phyloP scores from a whole-genome alignment of 331 rosid genomes.

The Quercus lobata region DNA sequence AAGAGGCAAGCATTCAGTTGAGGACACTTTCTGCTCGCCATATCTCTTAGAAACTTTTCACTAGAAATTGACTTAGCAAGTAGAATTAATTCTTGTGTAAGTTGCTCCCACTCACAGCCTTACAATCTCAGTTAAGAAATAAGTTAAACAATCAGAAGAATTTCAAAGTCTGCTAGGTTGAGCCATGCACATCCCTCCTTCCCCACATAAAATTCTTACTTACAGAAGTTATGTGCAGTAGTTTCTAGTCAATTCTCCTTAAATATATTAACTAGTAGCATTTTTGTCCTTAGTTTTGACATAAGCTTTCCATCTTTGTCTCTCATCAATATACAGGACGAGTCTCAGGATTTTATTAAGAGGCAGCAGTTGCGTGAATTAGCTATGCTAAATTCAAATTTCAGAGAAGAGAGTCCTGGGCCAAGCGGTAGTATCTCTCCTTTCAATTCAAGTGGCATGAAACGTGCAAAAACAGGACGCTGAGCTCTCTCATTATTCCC shows the following conservation, averaged over 20 bases:
- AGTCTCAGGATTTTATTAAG: constrained; percentile 82
- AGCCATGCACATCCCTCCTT: not conserved
- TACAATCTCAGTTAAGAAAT: not conserved
- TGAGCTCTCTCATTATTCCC: constrained; percentile 28
- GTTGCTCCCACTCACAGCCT: too few species aligned
- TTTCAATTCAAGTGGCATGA: constrained; percentile 93
- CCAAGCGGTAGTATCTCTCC: constrained; percentile 92
- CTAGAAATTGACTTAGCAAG: constrained; percentile 9
- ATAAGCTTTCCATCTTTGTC: constrained; percentile 5
- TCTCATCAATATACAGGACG: constrained; percentile 53
- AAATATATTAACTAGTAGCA: not conserved
- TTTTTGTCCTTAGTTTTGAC: constrained; percentile 14
- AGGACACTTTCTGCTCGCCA: not conserved
- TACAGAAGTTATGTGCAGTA: constrained; percentile 9
- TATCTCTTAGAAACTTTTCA: not conserved
- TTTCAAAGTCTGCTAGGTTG: not conserved
- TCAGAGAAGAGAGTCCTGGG: constrained; percentile 93
- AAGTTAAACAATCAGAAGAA: not conserved
- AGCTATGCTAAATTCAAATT: constrained; percentile 82
- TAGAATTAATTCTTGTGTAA: not conserved
- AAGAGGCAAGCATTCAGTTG: not conserved
- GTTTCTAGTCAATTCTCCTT: not conserved
- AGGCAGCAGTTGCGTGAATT: constrained; percentile 92
- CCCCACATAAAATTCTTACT: constrained; percentile 10
- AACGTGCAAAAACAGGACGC: constrained; percentile 91